phyloP scores from a whole-genome alignment of 2,329 filamentous ascomycete species.

The Arachnomyces sp. region DNA sequence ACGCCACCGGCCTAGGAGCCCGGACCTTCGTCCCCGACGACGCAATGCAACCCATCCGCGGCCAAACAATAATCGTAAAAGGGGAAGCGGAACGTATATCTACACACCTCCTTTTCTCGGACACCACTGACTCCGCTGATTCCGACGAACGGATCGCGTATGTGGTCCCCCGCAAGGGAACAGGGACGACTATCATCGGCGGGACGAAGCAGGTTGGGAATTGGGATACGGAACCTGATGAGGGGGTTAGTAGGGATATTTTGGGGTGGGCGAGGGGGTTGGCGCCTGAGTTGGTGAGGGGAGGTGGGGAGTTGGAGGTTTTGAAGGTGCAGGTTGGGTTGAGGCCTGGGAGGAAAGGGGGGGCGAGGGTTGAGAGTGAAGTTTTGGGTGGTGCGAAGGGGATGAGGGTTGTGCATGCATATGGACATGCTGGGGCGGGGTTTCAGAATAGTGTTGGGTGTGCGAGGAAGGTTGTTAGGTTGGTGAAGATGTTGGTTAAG shows the following conservation, averaged over 20 bases:
- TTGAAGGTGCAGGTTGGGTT: constrained; percentile 36
- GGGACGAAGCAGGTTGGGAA: constrained; percentile 36
- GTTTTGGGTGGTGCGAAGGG: constrained; percentile 18
- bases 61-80: constrained; percentile 39
- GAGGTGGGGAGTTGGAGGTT: constrained; percentile 34
- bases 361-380: constrained; percentile 36
- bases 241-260: constrained; percentile 27
- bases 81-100: constrained; percentile 30
- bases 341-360: constrained; percentile 37
- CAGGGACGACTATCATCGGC: constrained; percentile 36
- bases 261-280: constrained; percentile 26
- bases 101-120: constrained; percentile 9
- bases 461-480: constrained; percentile 16
- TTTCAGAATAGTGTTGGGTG: constrained; percentile 25
- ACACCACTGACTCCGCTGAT: background rate
- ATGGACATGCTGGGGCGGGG: constrained; percentile 41
- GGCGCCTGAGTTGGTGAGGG: constrained; percentile 28
- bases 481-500: constrained; percentile 3
- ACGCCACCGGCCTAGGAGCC: constrained; percentile 37
- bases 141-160: constrained; percentile 28
- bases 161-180: constrained; percentile 35
- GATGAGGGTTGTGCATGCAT: constrained; percentile 36
- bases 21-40: constrained; percentile 26
- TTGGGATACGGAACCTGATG: constrained; percentile 26
- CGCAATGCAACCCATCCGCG: constrained; percentile 34